Evolutionary conservation across 352 stramenopile species (phyloP), one percentile per base, ranked within the genome.

Genomic region (Phytophthora capsici): DNA sequence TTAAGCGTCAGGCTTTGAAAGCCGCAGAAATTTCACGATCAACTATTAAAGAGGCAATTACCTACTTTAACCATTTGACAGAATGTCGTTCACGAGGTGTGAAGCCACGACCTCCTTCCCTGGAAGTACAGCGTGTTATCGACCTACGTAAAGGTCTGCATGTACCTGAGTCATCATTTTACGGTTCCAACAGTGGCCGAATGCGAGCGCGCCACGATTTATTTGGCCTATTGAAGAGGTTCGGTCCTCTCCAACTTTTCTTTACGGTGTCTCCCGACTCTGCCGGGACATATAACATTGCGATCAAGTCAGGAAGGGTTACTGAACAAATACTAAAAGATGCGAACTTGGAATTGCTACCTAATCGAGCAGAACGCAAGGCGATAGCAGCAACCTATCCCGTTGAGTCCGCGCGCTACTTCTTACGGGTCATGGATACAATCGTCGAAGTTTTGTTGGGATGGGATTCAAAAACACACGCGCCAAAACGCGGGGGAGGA

Each of bases 181-280:
- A 59, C n/a, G 69, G 63, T 0, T 77, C 63, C 0, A 70, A 77
- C 36, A 10, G 30, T 1, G 46, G 37, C 1, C 51, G 52, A 2
- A 50, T 62, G 22, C 30, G 55, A 30, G 67, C 56, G 1, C 57
- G 67, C 0, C 45, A 52, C 4, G 57, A 76, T 54, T 14, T 69
- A 0, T 76, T 72, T 14, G 67, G 61, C 0, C 46, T 68, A 3
- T 16, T 76, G 1, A 55, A 59, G 20, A 47, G 62, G 6, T 59
- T 69, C 26, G 56, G 67, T 1, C 51, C 61, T 9, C 20, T 69
- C 1, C 67, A 75, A 10, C 8, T 47, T 1, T 76, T 76, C 19
- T 69, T 76, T 12, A 76, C 57, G 3, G 54, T 71, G 5, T 75
- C 67, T 5, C 67, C 67, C 14, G 67, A 71, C n/a, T 57, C 40